phyloP scores from a whole-genome alignment of 1,284 basidiomycete genomes.

The Heterobasidion annosum region DNA sequence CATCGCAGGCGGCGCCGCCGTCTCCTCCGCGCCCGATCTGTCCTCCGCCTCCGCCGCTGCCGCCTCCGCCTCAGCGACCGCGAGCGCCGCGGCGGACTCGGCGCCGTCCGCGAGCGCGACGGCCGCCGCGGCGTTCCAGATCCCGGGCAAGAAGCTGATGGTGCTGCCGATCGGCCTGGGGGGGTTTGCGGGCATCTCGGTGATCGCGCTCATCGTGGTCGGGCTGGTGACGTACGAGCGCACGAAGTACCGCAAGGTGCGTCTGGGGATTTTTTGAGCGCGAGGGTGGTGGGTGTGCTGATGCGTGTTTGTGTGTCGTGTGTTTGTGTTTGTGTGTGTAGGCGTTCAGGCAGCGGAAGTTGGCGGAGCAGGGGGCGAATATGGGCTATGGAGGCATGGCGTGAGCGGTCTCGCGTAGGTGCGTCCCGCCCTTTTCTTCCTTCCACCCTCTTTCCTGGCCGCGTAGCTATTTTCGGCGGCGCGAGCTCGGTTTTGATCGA shows the following conservation, averaged over 20 bases:
- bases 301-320: background rate
- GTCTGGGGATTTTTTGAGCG: conserved; percentile 11
- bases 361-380: conserved; percentile 51
- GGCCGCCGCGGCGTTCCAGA: conserved; percentile 35
- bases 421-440: background rate
- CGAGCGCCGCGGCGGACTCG: conserved; percentile 29
- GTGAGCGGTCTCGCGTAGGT: background rate
- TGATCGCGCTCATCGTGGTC: conserved; percentile 71
- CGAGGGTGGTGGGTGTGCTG: background rate
- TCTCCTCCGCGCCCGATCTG: conserved; percentile 17
- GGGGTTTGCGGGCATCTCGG: conserved; percentile 74
- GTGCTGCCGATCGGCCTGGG: conserved; percentile 76
- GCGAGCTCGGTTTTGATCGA: background rate
- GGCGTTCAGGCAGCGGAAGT: conserved; percentile 68
- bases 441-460: background rate
- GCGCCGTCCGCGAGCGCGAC: conserved; percentile 25
- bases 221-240: conserved; percentile 76
- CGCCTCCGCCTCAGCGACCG: conserved; percentile 15
- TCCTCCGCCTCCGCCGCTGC: conserved; percentile 20
- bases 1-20: conserved; percentile 24
- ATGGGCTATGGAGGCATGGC: conserved; percentile 59
- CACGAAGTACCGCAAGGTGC: conserved; percentile 71
- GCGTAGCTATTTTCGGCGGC: background rate
- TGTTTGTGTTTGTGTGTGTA: conserved; percentile 19
- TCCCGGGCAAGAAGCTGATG: conserved; percentile 64